Evolutionary conservation across 1,139 yeast genomes (phyloP), one percentile per base, ranked within the genome.

Genomic region (Pichia norvegensis): DNA sequence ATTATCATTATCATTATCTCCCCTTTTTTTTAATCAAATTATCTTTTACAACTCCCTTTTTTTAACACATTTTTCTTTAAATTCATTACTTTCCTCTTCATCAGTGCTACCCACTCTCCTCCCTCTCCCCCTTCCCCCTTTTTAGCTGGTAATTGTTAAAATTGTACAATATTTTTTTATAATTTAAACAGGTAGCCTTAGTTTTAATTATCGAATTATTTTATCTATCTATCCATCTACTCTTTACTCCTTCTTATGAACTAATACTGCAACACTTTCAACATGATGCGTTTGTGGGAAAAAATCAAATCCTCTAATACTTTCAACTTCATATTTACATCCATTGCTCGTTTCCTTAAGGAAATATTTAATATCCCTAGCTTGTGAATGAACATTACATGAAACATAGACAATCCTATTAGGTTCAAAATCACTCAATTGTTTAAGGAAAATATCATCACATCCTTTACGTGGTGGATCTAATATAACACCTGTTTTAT

Each of bases 381-480:
- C 97, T 66, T 92, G 98, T 11, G 97, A 87, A 66, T 92, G 97
- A 43, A 92, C 98, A 62, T 94, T 92, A 69, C 98, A 92, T 53
- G 96, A 86, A 45, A 92, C 86, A 66, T 92, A 92, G 21, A 92
- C 95, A 46, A 92, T 79, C 56, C 81, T 82, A 14, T 85, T 85
- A 4, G 98, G 97, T 53, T 76, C 72, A 66, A 85, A 92, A 19
- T 73, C 85, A 19, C 94, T 76, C 50, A 92, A 71, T 67, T 92
- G 98, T 53, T 83, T 79, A 65, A 92, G 71, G 59, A 92, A 92
- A 10, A 80, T 79, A 46, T 81, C 83, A 63, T 90, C 97, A 65
- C 97, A 90, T 1, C 98, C 98, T 65, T 92, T 92, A 62, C 98
- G 78, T 38, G 98, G 96, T 7, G 98, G 98, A 63, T 92, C 98